Evolutionary conservation across 305 asterid genomes (phyloP), one percentile per base, ranked within the genome.

Genomic region (Withania somnifera): DNA sequence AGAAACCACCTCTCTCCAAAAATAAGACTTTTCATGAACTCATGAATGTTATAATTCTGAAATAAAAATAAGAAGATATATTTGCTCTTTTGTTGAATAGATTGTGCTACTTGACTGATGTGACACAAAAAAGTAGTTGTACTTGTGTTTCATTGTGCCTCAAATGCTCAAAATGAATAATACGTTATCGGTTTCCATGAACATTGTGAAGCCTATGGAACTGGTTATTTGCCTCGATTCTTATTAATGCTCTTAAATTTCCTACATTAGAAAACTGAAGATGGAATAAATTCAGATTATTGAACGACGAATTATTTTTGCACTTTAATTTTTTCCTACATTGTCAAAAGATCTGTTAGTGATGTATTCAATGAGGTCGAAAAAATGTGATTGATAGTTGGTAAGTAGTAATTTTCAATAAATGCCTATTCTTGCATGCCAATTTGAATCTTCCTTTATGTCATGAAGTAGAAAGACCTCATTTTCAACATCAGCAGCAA

Each of bases 281-380:
- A 57, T 57, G 17, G 28, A 26, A 28, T 15, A 13, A 5, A 28
- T 28, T 61, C 69, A 6, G 11, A 61, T 61, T 22, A 57, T 2
- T 24, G 17, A 34, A 22, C 15, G 3, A 22, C 8, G 7, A 57
- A 58, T 24, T 11, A 58, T 15, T 58, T 58, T 58, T 57, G 66
- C 66, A 28, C 20, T 60, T 60, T 11, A 13, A 13, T 28, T 11
- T 13, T 61, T 6, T 61, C 40, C 40, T 14, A 61, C 40, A 14
- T 61, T 28, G 19, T 28, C 11, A 28, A 32, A 28, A 28, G 9
- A 61, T 61, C 11, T 28, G 63, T 7, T 56, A 19, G 15, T 8
- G 42, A 78, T 61, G 34, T 51, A 60, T 71, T 92, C 78, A 86
- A 88, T 82, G 94, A 85, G 10, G 32, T 83, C n/a, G 84, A 19